These are phyloP conservation scores for Geosmithia putterillii DNA, from an alignment of 2,329 filamentous ascomycete genomes.

Conservation along the genomic window DNA sequence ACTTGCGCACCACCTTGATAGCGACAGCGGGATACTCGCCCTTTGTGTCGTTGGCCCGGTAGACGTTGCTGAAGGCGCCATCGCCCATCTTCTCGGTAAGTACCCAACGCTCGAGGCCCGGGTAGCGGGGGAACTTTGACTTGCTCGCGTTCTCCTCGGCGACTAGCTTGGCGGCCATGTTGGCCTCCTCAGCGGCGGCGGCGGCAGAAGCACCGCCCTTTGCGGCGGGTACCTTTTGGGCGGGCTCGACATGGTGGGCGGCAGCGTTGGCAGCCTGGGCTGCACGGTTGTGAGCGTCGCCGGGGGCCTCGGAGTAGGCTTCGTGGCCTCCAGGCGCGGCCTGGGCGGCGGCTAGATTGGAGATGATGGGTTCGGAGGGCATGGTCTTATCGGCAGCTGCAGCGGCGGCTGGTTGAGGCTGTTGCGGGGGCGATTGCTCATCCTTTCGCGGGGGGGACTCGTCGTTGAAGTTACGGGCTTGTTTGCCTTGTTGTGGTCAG, in stretches of 20 bases:
- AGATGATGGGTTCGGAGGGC: conserved; percentile 29
- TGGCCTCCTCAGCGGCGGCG: conserved; percentile 43
- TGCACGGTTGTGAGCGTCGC: conserved; percentile 50
- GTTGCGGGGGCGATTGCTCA: conserved; percentile 33
- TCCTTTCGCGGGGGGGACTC: conserved; percentile 36
- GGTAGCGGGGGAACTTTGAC: conserved; percentile 63
- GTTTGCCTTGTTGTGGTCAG: no score
- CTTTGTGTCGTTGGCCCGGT: conserved; percentile 66
- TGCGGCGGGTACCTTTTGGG: conserved; percentile 35
- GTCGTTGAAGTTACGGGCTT: conserved; percentile 55
- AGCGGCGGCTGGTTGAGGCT: conserved; percentile 41
- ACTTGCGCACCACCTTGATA: conserved; percentile 98
- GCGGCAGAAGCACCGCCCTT: conserved; percentile 11
- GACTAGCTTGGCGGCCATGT: conserved; percentile 75
- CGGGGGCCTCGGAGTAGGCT: conserved; percentile 50
- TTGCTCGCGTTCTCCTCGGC: conserved; percentile 83
- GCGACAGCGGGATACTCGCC: conserved; percentile 70
- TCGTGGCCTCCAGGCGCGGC: conserved; percentile 30
- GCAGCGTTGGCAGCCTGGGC: conserved; percentile 56
- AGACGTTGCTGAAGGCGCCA: conserved; percentile 97
- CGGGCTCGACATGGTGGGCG: conserved; percentile 48
- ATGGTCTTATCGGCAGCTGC: conserved; percentile 35
- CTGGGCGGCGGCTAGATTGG: conserved; percentile 24
- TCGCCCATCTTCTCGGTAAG: conserved; percentile 97
- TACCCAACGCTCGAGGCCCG: conserved; percentile 51